A percentile compares a stretch with the other conserved stretches of the same genome.
These are phyloP conservation scores for Rubia peregrina DNA, from an alignment of 305 asterid genomes.

Conservation along the genomic window DNA sequence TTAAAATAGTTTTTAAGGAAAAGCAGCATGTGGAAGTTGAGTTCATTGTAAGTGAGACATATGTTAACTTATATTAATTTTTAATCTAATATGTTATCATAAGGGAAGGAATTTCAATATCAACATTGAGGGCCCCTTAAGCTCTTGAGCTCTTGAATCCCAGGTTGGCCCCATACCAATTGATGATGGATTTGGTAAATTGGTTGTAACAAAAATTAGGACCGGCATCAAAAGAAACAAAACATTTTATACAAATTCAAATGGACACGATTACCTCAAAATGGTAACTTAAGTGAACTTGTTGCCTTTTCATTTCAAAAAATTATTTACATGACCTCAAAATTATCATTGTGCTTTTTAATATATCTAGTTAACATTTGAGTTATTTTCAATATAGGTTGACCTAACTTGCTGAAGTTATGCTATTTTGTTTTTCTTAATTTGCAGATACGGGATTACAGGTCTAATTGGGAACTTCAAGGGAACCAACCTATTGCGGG, in stretches of 20 bases:
- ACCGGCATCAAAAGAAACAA: constrained; percentile 57
- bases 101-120: neutral
- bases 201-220: constrained; percentile 62
- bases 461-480: constrained; percentile 96
- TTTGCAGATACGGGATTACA: constrained; percentile 72
- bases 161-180: constrained; percentile 97
- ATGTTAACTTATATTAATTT: neutral
- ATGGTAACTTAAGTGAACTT: constrained; percentile 42
- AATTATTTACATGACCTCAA: neutral
- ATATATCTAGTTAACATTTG: neutral
- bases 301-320: neutral
- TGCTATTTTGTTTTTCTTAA: constrained; percentile 5
- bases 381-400: neutral
- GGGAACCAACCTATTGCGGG: constrained; percentile 94
- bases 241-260: constrained; percentile 84
- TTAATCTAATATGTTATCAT: neutral
- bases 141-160: constrained; percentile 9
- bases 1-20: constrained; percentile 84
- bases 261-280: constrained; percentile 88
- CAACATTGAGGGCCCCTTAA: constrained; percentile 3
- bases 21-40: constrained; percentile 88
- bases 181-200: constrained; percentile 78
- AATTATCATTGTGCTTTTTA: neutral
- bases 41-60: constrained; percentile 52
- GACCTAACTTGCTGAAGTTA: neutral